phyloP scores from a whole-genome alignment of 352 stramenopile species.

The Phytophthora pinifolia region DNA sequence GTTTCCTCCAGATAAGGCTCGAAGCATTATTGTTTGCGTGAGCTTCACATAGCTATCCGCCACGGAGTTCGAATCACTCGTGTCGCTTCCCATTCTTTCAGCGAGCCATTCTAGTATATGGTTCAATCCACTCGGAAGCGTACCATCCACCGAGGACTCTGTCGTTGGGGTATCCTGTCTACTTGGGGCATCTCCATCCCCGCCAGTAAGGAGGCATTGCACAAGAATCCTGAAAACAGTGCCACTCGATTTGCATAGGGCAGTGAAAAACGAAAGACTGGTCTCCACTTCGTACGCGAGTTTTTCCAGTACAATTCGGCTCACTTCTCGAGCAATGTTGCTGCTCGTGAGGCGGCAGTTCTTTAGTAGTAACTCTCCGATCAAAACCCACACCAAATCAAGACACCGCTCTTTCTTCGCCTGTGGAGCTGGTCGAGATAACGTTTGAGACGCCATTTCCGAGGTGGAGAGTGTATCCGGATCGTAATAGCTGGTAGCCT shows the following conservation, averaged over 20 bases:
- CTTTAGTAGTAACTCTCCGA: slow-evolving; percentile 51
- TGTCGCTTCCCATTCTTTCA: slow-evolving; percentile 10
- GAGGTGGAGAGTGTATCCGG: slow-evolving; percentile 18
- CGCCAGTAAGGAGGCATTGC: slow-evolving; percentile 19
- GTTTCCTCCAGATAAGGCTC: slow-evolving; percentile 50
- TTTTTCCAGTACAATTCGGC: slow-evolving; percentile 47
- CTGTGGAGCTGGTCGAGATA: slow-evolving; percentile 30
- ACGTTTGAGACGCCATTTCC: slow-evolving; percentile 23
- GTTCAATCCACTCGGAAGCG: background rate
- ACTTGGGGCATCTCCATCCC: background rate
- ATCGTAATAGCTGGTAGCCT: slow-evolving; percentile 60
- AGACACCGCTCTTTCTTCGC: slow-evolving; percentile 30
- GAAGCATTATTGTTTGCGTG: slow-evolving; percentile 35
- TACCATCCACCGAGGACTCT: background rate
- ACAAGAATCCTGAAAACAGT: slow-evolving; percentile 47
- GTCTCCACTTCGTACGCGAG: slow-evolving; percentile 49
- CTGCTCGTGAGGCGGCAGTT: slow-evolving; percentile 38
- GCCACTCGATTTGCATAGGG: slow-evolving; percentile 53
- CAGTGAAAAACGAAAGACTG: slow-evolving; percentile 51
- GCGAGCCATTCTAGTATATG: slow-evolving; percentile 20
- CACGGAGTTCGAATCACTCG: slow-evolving; percentile 5
- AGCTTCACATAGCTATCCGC: slow-evolving; percentile 46
- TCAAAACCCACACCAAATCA: slow-evolving; percentile 66
- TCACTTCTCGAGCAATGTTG: slow-evolving; percentile 34
- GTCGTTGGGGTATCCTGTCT: background rate